phyloP scores from a whole-genome alignment of 2,329 filamentous ascomycete species.

The Xylaria sp. region DNA sequence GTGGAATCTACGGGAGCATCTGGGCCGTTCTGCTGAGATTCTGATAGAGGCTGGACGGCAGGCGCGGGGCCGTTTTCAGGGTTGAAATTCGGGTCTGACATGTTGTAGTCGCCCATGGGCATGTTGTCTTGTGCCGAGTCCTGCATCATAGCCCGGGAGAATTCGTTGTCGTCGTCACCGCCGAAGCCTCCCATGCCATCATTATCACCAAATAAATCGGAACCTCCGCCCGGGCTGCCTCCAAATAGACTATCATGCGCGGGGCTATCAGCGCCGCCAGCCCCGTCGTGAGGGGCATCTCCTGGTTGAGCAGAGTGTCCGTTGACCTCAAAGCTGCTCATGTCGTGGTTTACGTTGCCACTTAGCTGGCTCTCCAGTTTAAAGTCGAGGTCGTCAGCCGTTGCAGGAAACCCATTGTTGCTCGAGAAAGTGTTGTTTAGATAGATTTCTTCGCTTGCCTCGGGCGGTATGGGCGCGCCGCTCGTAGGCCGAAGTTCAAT shows the following conservation, averaged over 20 bases:
- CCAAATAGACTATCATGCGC: constrained; percentile 82
- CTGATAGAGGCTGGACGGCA: constrained; percentile 34
- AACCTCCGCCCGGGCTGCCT: constrained; percentile 74
- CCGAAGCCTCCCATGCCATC: constrained; percentile 70
- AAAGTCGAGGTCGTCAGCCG: constrained; percentile 57
- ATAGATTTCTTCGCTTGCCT: constrained; percentile 63
- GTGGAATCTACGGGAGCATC: constrained; percentile 26
- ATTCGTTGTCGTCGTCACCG: constrained; percentile 84
- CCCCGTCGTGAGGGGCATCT: constrained; percentile 49
- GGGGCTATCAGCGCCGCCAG: constrained; percentile 69
- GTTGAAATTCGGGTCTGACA: constrained; percentile 48
- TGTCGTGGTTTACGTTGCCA: constrained; percentile 37
- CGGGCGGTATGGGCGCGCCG: constrained; percentile 75
- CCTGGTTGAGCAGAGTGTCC: constrained; percentile 41
- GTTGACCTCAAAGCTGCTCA: constrained; percentile 44
- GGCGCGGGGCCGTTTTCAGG: constrained; percentile 39
- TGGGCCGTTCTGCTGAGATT: constrained; percentile 20
- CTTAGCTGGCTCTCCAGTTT: constrained; percentile 46
- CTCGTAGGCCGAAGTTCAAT: constrained; percentile 84
- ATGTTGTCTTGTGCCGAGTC: constrained; percentile 48
- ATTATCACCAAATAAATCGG: constrained; percentile 81
- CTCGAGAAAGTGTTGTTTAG: constrained; percentile 74
- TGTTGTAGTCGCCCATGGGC: constrained; percentile 45
- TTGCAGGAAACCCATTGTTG: constrained; percentile 69
- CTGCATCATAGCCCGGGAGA: constrained; percentile 71